These are phyloP conservation scores for Wickerhamomyces canadensis DNA, from an alignment of 805 yeast species.

Conservation along the genomic window DNA sequence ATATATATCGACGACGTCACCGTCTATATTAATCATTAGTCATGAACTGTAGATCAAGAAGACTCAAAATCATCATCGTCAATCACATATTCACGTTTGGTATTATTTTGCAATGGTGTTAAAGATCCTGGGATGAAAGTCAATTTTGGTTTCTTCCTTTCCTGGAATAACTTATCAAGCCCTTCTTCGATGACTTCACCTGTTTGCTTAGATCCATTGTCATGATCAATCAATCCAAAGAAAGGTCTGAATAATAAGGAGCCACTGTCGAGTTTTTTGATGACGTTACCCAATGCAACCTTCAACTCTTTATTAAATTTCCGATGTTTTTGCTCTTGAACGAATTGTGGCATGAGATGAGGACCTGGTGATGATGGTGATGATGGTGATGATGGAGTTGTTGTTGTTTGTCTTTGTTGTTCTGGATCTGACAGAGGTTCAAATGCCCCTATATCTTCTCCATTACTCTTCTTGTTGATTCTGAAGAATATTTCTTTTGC, in stretches of 20 bases:
- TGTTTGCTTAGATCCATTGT: not conserved
- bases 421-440: not conserved
- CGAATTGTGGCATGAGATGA: not conserved
- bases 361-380: constrained; percentile 2
- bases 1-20: too few relatives aligned
- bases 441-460: constrained; percentile 1
- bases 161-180: not conserved
- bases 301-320: constrained; percentile 21
- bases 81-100: constrained; percentile 11
- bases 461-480: constrained; percentile 20
- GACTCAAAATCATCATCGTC: constrained; percentile 10
- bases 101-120: constrained; percentile 13
- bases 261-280: constrained; percentile 22
- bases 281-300: constrained; percentile 18
- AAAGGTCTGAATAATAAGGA: constrained; percentile 20
- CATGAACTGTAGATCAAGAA: not conserved
- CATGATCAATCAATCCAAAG: constrained; percentile 20
- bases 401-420: not conserved
- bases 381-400: not conserved
- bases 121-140: constrained; percentile 15
- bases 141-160: not conserved
- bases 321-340: constrained; percentile 6
- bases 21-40: too few relatives aligned
- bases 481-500: constrained; percentile 54
- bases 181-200: not conserved